Conservation (phyloP, 2,329 filamentous ascomycete species). For the Aspergillus fructus region DNA sequence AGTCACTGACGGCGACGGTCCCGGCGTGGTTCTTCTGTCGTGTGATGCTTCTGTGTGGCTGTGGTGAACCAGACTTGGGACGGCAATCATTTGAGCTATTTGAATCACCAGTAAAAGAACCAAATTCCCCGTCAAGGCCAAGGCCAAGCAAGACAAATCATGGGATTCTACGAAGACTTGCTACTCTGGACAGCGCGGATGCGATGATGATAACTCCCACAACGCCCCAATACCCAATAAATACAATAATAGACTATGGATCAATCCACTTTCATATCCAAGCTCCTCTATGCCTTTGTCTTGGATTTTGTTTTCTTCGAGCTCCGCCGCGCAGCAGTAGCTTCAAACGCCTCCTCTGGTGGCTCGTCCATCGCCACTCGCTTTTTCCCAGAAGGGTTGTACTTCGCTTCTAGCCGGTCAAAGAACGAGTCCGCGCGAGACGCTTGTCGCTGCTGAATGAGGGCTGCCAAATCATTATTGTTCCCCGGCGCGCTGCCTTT, state of each 20-base stretch:
- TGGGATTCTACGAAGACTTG: background rate
- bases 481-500: conserved; percentile 33
- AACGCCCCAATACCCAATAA: background rate
- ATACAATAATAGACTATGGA: background rate
- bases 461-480: conserved; percentile 59
- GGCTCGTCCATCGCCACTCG: conserved; percentile 53
- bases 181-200: background rate
- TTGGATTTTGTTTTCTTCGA: conserved; percentile 36
- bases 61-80: background rate
- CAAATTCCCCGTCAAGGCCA: background rate
- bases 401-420: conserved; percentile 75
- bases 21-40: background rate
- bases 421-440: conserved; percentile 64
- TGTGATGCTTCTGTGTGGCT: conserved; percentile 11
- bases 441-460: conserved; percentile 72
- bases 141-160: background rate
- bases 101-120: conserved; percentile 9
- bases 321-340: conserved; percentile 39
- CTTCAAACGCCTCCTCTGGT: conserved; percentile 62
- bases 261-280: background rate
- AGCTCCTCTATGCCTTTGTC: conserved; percentile 13
- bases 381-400: conserved; percentile 50
- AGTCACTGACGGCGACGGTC: background rate
- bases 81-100: conserved; percentile 3
- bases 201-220: background rate